These are phyloP conservation scores for Aspergillus carbonarius DNA, from an alignment of 2,329 filamentous ascomycete species.

Conservation along the genomic window DNA sequence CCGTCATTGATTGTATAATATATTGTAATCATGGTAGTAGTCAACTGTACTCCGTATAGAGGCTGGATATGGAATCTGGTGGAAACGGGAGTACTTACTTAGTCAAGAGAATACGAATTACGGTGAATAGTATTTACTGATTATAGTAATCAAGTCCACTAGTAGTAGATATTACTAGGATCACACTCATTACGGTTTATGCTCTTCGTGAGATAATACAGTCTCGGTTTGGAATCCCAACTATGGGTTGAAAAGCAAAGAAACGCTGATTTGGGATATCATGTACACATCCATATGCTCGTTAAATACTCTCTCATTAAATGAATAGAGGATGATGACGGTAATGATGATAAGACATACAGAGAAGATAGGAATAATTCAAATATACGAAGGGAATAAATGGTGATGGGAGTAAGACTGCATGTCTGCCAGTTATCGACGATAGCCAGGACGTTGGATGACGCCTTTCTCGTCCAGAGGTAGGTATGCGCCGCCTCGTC, in stretches of 20 bases:
- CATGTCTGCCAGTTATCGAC: not conserved
- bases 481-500: constrained; percentile 27
- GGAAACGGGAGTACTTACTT: too few species aligned
- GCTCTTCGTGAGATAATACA: too few species aligned
- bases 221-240: too few species aligned
- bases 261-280: not conserved
- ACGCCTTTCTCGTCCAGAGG: constrained; percentile 35
- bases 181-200: too few species aligned
- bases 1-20: too few species aligned
- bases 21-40: too few species aligned
- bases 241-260: not conserved
- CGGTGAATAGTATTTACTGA: too few species aligned
- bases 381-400: not conserved
- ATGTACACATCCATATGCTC: not conserved
- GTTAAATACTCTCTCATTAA: not conserved
- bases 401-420: not conserved
- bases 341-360: not conserved
- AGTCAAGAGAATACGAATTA: too few species aligned
- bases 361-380: not conserved
- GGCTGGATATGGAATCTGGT: too few species aligned
- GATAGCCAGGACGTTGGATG: constrained; percentile 20
- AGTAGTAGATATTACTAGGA: too few species aligned
- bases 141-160: too few species aligned
- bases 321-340: not conserved
- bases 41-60: too few species aligned